Base-by-base conservation (phyloP, 345 rosid species). In the Murraya koenigii region DNA sequence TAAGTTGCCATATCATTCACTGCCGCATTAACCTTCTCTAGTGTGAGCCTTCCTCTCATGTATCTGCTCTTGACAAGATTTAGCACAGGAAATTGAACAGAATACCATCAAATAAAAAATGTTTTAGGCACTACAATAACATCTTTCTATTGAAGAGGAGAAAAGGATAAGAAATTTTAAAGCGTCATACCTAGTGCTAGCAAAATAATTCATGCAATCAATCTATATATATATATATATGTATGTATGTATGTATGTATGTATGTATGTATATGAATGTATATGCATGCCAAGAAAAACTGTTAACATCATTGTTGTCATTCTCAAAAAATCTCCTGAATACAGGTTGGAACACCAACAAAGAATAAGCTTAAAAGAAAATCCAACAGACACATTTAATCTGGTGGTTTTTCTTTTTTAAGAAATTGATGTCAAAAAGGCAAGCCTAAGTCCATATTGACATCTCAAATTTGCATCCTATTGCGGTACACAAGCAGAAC, bases 11-110 rank as follows among this genome's bases (percentile, higher is more conserved):
- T 92, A 84, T 92, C 98, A 88, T 77, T 90, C 47, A 95, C 85
- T 36, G 97, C 94, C n/a, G 97, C 96, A 82, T 95, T 95, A 82
- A 93, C 91, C 88, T 91, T 95, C 79, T 95, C 98, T 26, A 90
- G 76, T 1, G 96, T 93, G 47, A 95, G 98, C 80, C 99, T 90
- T 79, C 98, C 99, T 88, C 88, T 93, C 99, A 95, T 95, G 82
- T 95, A 95, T 69, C 97, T 93, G 83, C 72, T 75, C 36, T 49
- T 69, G 36, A 8, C 61, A 30, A 70, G 20, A 80, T 44, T 63
- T 83, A 28, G 7, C 17, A 66, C 72, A 44, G 6, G 59, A 14
- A 61, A 58, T 79, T 14, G 10, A 75, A 69, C 65, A 54, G 49
- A 77, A 58, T 30, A 65, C 1, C 55, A 23, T 32, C 6, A 7